These are phyloP conservation scores for Drosera capensis DNA, from an alignment of 148 eudicot species.

Conservation along the genomic window DNA sequence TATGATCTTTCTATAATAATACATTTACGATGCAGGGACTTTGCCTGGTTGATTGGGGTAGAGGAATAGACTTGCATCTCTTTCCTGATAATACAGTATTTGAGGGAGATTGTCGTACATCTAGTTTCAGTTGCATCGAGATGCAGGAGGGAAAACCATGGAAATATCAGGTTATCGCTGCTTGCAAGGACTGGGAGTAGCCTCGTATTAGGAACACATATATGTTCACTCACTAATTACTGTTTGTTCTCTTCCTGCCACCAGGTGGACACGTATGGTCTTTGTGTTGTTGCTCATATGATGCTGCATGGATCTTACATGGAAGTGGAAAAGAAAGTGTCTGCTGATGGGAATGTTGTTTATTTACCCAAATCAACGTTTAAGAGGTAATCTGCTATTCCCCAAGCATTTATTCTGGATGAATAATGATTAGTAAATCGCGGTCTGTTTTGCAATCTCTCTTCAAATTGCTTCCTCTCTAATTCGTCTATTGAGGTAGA, in stretches of 20 bases:
- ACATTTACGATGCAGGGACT: conserved; percentile 47
- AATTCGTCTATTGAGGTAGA: too few species aligned
- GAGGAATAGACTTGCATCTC: conserved; percentile 75
- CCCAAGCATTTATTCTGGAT: neutral
- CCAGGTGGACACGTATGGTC: conserved; percentile 82
- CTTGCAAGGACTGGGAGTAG: too few species aligned
- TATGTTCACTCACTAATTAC: too few species aligned
- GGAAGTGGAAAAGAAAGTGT: conserved; percentile 52
- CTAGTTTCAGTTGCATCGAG: conserved; percentile 84
- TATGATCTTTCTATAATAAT: neutral
- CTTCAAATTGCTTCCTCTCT: neutral
- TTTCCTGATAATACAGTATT: conserved; percentile 50
- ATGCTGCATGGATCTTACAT: conserved; percentile 82
- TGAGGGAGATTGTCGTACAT: conserved; percentile 68
- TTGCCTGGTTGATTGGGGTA: conserved; percentile 98
- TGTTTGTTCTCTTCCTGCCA: neutral
- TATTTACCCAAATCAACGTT: conserved; percentile 47
- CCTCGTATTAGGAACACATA: too few species aligned
- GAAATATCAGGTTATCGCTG: conserved; percentile 71
- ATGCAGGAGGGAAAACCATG: conserved; percentile 86
- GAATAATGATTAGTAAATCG: neutral
- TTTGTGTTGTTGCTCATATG: conserved; percentile 80
- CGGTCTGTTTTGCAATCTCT: neutral
- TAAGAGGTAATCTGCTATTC: conserved; percentile 35
- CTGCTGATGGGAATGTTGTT: conserved; percentile 34